These are phyloP conservation scores for Vitis rotundifolia DNA, from an alignment of 164 flowering plant species.

Conservation along the genomic window DNA sequence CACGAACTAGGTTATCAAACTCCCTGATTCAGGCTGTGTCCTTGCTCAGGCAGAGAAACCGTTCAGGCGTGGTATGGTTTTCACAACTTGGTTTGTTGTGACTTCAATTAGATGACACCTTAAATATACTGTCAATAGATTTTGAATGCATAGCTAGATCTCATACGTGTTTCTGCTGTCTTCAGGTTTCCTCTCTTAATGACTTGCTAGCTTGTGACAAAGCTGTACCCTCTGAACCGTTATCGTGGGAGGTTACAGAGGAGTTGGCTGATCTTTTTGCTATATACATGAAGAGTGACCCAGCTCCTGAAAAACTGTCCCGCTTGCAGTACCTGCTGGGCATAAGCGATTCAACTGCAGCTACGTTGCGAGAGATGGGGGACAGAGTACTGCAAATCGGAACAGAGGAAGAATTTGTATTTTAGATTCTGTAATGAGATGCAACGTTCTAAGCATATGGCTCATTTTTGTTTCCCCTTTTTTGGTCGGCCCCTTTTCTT, in stretches of 20 bases:
- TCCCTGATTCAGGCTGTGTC: slow-evolving; percentile 89
- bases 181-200: slow-evolving; percentile 86
- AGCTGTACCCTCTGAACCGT: slow-evolving; percentile 74
- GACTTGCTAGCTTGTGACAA: slow-evolving; percentile 94
- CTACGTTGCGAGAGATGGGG: slow-evolving; percentile 47
- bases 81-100: background rate
- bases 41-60: slow-evolving; percentile 73
- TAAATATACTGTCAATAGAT: too few species aligned
- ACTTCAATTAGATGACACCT: background rate
- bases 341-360: slow-evolving; percentile 67
- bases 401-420: slow-evolving; percentile 73
- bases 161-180: background rate
- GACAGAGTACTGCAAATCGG: slow-evolving; percentile 32
- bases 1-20: slow-evolving; percentile 63
- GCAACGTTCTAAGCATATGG: background rate
- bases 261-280: slow-evolving; percentile 77
- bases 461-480: slow-evolving; percentile 2
- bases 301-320: slow-evolving; percentile 64
- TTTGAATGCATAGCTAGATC: too few species aligned
- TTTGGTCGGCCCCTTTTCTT: background rate
- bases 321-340: slow-evolving; percentile 84
- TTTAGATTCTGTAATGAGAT: slow-evolving; percentile 27
- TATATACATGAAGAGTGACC: slow-evolving; percentile 59
- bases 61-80: slow-evolving; percentile 67
- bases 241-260: slow-evolving; percentile 84